Evolutionary conservation across 1,284 basidiomycete genomes (phyloP).

Genomic region (Rhodotorula sp.): DNA sequence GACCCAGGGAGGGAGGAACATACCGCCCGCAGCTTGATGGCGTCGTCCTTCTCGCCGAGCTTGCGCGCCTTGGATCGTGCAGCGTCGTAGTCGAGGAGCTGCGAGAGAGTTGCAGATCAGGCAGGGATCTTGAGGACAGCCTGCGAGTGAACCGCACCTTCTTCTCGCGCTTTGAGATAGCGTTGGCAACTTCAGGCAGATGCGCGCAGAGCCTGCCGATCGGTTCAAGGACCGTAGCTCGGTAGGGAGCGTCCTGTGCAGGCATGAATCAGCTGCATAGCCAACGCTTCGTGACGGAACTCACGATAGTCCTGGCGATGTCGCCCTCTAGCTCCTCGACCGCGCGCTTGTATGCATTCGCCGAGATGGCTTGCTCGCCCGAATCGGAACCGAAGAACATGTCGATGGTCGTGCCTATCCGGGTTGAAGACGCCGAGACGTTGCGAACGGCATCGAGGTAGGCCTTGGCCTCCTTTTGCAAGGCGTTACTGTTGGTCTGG

Average conservation of each 20-base stretch:
- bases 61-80: slow-evolving; percentile 86
- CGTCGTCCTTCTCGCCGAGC: slow-evolving; percentile 89
- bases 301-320: slow-evolving; percentile 25
- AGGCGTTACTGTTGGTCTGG: slow-evolving; percentile 85
- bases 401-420: slow-evolving; percentile 91
- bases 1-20: slow-evolving; percentile 35
- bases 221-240: slow-evolving; percentile 92
- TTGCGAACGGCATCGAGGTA: slow-evolving; percentile 93
- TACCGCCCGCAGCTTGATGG: slow-evolving; percentile 82
- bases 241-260: slow-evolving; percentile 81
- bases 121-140: not conserved
- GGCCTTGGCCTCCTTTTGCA: slow-evolving; percentile 93
- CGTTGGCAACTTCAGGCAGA: slow-evolving; percentile 90
- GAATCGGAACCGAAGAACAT: slow-evolving; percentile 71
- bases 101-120: not conserved
- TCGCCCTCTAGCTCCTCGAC: slow-evolving; percentile 83
- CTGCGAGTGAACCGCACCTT: slow-evolving; percentile 62
- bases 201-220: slow-evolving; percentile 94
- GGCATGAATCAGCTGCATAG: not conserved
- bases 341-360: slow-evolving; percentile 91
- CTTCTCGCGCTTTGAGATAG: slow-evolving; percentile 91
- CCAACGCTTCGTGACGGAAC: not conserved
- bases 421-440: slow-evolving; percentile 75
- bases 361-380: slow-evolving; percentile 82
- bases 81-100: slow-evolving; percentile 94